Evolutionary conservation across 345 rosid species (phyloP), one percentile per base, ranked within the genome.

Genomic region (Isatis tinctoria): DNA sequence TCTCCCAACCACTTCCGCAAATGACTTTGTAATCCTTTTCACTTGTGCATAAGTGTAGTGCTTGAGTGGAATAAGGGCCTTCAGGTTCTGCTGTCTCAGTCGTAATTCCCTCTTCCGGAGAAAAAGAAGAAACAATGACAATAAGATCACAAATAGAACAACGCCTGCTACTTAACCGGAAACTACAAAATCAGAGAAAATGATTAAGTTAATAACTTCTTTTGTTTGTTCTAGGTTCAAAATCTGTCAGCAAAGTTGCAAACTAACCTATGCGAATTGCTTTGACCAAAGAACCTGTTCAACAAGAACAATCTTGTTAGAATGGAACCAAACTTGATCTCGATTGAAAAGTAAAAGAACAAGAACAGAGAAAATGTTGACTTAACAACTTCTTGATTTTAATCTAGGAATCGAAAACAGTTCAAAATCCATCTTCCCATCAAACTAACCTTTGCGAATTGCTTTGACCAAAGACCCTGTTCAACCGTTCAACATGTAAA

Each of bases 11-110:
- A 67, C 69, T 59, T 68, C 32, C 0, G 14, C 22, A 24, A 80
- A 72, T 40, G 78, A 80, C 32, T 49, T 72, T 24, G 83, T 76
- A 48, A 76, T 76, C 47, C 32, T 80, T 67, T 63, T 51, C 13
- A 76, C 44, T 36, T 32, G 78, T 4, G 37, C 22, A 35, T 74
- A 76, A 0, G 51, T 60, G 12, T 76, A 76, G 27, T 76, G 75
- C 9, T 73, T 76, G 3, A 75, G 61, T 44, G 78, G 74, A 58
- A 70, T 59, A 16, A 70, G 74, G 4, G 54, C 20, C 57, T 8
- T 41, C 1, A 58, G 16, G 0, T 70, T 44, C 33, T 30, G 32
- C 9, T 37, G 22, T 45, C 47, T 54, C 6, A 54, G 60, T 14
- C 60, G 60, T 28, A 30, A 7, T 14, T 54, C 22, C 18, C 16